Conservation (phyloP, 2,329 filamentous ascomycete species). For the Catunica adiposa region DNA sequence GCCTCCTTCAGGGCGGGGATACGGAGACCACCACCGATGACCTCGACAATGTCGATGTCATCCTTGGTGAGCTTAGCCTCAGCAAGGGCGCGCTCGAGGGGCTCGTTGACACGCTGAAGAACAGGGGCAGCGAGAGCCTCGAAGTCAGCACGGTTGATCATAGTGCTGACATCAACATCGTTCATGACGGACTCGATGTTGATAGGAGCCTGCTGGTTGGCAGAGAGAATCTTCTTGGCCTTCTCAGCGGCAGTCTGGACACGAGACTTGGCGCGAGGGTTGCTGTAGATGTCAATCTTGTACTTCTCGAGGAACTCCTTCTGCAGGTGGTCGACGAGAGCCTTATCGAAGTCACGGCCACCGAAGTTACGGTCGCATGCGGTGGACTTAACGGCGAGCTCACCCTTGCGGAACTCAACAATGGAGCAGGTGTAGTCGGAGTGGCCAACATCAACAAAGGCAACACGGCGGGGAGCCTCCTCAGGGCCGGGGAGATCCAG, state of each 20-base stretch:
- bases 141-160: conserved; percentile 87
- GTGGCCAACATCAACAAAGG: conserved; percentile 89
- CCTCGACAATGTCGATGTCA: conserved; percentile 84
- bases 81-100: conserved; percentile 81
- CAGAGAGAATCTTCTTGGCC: conserved; percentile 94
- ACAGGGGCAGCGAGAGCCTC: conserved; percentile 81
- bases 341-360: conserved; percentile 93
- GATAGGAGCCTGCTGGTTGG: conserved; percentile 79
- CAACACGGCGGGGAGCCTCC: conserved; percentile 80
- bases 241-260: conserved; percentile 84
- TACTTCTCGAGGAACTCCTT: conserved; percentile 95
- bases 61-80: conserved; percentile 81
- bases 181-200: conserved; percentile 99
- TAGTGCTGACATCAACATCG: conserved; percentile 74
- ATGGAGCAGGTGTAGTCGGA: conserved; percentile 90
- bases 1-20: conserved; percentile 82
- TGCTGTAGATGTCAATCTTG: conserved; percentile 87
- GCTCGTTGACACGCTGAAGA: conserved; percentile 51
- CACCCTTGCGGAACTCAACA: conserved; percentile 93
- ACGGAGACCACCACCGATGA: conserved; percentile 89
- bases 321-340: conserved; percentile 83
- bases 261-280: conserved; percentile 77
- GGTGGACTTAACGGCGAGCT: conserved; percentile 83
- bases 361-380: conserved; percentile 92
- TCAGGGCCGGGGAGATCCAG: conserved; percentile 74